Evolutionary conservation across 169 alveolate genomes (phyloP).

Genomic region (Eimeria tenella): DNA sequence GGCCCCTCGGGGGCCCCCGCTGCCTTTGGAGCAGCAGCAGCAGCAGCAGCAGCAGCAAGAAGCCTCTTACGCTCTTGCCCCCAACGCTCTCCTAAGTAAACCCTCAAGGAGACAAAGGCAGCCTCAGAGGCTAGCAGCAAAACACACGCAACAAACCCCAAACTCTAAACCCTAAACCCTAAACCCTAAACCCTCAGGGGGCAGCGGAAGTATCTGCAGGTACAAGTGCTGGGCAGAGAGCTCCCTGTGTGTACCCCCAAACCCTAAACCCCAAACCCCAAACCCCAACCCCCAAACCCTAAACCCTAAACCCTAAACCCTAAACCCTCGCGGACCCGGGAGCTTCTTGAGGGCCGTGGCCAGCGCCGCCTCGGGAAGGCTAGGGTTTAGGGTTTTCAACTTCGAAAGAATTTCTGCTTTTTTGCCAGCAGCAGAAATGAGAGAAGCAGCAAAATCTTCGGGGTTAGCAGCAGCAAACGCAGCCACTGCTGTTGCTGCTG

Average conservation of each 20-base stretch:
- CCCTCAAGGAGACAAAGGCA: not conserved
- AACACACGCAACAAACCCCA: not conserved
- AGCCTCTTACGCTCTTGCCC: not conserved
- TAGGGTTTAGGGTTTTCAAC: not conserved
- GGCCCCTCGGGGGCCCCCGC: not conserved
- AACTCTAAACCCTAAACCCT: no score
- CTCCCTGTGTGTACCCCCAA: not conserved
- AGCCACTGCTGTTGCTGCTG: not conserved
- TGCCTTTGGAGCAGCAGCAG: not conserved
- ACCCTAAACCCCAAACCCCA: not conserved
- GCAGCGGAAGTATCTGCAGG: no score
- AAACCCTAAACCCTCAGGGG: no score
- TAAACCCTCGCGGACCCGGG: not conserved
- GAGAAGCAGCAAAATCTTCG: not conserved
- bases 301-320: constrained; percentile 18
- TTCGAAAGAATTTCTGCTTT: not conserved
- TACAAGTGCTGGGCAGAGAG: no score
- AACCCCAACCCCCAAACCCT: constrained; percentile 4
- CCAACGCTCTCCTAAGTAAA: not conserved
- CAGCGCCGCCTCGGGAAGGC: not conserved
- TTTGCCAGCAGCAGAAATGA: not conserved
- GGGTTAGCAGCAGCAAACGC: constrained; percentile 14
- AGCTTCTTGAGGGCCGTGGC: constrained; percentile 24
- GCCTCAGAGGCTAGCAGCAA: not conserved
- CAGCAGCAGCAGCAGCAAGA: not conserved